A percentile compares a stretch with the other conserved stretches of the same genome.
These are phyloP conservation scores for Physcomitrium patens DNA, from an alignment of 225 moss, liverwort and hornwort species.

Conservation along the genomic window DNA sequence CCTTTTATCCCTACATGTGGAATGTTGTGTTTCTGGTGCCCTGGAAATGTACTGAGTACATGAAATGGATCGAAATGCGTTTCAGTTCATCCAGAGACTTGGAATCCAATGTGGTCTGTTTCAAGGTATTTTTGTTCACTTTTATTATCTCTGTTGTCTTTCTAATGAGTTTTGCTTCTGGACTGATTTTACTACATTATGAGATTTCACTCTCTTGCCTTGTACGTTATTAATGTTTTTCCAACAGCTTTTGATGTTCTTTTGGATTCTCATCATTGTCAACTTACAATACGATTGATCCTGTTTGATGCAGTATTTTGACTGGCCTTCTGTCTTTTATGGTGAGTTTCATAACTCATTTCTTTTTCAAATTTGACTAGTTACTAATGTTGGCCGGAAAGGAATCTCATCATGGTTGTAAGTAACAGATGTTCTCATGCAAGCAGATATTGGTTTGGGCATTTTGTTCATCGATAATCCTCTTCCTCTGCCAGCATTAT, in stretches of 20 bases:
- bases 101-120: slow-evolving; percentile 99
- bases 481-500: slow-evolving; percentile 12
- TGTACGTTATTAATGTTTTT: no score
- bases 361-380: neutral
- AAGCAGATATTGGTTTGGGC: neutral
- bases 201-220: no score
- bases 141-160: neutral
- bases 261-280: neutral
- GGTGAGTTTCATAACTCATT: slow-evolving; percentile 53
- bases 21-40: slow-evolving; percentile 3
- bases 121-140: slow-evolving; percentile 70
- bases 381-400: neutral
- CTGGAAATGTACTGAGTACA: slow-evolving; percentile 12
- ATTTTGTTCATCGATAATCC: neutral
- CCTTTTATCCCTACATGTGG: slow-evolving; percentile 16
- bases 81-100: slow-evolving; percentile 99
- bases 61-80: slow-evolving; percentile 18
- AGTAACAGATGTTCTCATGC: neutral
- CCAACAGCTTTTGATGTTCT: slow-evolving; percentile 1
- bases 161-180: neutral
- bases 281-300: slow-evolving; percentile 13
- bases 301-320: slow-evolving; percentile 80
- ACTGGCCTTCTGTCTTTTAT: slow-evolving; percentile 97
- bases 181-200: neutral
- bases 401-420: neutral